Conservation (phyloP, 495 filamentous ascomycete genomes). For the Xanthoparmelia taractica region DNA sequence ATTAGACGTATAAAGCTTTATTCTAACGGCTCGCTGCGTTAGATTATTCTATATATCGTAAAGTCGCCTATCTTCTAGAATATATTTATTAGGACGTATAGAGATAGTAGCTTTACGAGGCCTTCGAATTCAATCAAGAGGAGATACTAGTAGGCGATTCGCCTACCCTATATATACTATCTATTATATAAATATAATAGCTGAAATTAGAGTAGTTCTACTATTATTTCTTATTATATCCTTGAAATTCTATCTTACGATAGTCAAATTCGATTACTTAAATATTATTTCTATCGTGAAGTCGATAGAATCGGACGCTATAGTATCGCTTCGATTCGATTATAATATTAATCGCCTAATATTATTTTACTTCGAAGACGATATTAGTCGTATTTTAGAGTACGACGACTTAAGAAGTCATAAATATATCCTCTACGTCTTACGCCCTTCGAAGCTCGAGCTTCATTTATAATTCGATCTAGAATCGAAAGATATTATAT, state of each 20-base stretch:
- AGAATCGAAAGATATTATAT: neutral
- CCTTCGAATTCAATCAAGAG: neutral
- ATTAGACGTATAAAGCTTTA: too few species aligned
- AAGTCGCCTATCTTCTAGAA: neutral
- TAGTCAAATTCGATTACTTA: neutral
- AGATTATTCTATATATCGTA: too few species aligned
- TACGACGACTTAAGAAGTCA: too few species aligned
- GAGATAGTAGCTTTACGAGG: neutral
- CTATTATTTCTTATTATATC: neutral
- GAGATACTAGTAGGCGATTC: neutral
- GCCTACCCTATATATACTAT: neutral
- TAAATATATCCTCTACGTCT: too few species aligned
- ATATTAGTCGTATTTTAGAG: too few species aligned
- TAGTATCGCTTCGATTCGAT: too few species aligned
- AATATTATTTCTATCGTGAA: neutral
- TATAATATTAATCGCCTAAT: too few species aligned
- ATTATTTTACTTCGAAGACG: too few species aligned
- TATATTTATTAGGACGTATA: neutral
- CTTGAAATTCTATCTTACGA: neutral
- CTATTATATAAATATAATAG: neutral
- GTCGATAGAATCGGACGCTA: neutral
- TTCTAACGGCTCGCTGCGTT: too few species aligned
- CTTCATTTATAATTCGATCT: too few species aligned
- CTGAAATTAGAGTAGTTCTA: neutral
- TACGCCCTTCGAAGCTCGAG: too few species aligned